Evolutionary conservation across 768 basidiomycete genomes (phyloP).

Genomic region (Hygrocybe coccinea): DNA sequence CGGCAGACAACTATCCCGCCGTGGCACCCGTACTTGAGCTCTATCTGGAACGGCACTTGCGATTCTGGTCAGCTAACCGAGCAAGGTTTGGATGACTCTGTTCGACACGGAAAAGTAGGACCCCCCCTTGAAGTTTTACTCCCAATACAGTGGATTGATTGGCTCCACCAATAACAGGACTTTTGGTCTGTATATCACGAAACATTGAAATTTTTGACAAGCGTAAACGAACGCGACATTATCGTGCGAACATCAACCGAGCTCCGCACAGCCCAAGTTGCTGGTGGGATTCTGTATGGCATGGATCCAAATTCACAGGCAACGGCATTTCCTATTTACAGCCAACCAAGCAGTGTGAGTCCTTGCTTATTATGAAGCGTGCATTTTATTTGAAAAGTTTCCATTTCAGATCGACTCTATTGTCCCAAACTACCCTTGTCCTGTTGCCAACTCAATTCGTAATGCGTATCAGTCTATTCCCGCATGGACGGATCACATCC

Average conservation of each 20-base stretch:
- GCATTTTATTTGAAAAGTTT: neutral
- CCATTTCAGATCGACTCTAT: conserved; percentile 13
- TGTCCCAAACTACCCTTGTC: conserved; percentile 14
- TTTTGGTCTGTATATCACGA: conserved; percentile 15
- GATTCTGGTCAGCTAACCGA: conserved; percentile 13
- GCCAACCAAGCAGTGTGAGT: conserved; percentile 10
- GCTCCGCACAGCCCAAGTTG: conserved; percentile 11
- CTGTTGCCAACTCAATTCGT: conserved; percentile 13
- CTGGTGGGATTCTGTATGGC: conserved; percentile 13
- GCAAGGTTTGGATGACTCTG: conserved; percentile 11
- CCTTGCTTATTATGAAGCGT: neutral
- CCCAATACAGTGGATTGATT: neutral
- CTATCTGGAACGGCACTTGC: conserved; percentile 17
- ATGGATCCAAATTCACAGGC: conserved; percentile 9
- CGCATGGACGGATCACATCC: conserved; percentile 14
- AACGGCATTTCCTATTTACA: conserved; percentile 5
- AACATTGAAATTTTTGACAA: conserved; percentile 10
- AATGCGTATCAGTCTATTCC: conserved; percentile 15
- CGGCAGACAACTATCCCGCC: conserved; percentile 10
- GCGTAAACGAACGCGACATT: conserved; percentile 11
- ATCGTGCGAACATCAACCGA: conserved; percentile 14
- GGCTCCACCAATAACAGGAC: conserved; percentile 4
- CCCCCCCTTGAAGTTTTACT: neutral
- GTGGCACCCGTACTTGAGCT: conserved; percentile 13
- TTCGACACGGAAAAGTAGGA: conserved; percentile 11